Base-by-base conservation (phyloP, 192 early-diverging fungal genomes). In the Lobosporangium transversale region DNA sequence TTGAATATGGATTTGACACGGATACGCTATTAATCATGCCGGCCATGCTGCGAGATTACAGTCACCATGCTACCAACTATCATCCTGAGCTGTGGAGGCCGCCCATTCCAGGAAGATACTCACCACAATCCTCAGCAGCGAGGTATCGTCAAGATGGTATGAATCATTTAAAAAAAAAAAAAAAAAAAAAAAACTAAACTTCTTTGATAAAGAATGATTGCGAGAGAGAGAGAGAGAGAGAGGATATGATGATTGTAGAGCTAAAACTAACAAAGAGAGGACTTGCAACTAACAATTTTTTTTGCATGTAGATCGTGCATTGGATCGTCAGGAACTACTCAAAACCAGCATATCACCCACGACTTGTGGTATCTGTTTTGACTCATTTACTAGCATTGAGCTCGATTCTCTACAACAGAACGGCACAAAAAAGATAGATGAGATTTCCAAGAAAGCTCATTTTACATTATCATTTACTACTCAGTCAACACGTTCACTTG, bases 291-390 rank as follows among this genome's bases (percentile, higher is more conserved):
- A n/a, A n/a, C n/a, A n/a, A n/a, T 32, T 56, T 32, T 36, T n/a
- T 18, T 4, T 30, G 11, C 2, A 17, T 35, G 12, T 58, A 76
- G 73, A 76, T 47, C 73, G 73, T 9, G 40, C 62, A 23, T n/a
- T 76, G 47, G 73, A 76, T 44, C 42, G 73, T 6, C 43, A 58
- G n/a, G 73, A 76, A n/a, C 11, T 76, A 44, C 53, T 76, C 6
- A 66, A 76, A 59, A 76, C 52, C 21, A 76, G 52, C 14, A 67
- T 76, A 2, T 33, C 73, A 33, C 58, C 73, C 18, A 76, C 73
- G 21, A 76, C 73, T 3, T 76, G 73, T 23, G 73, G 73, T 15
- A 76, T 76, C 11, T 76, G 73, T 26, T 76, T 76, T n/a, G 73
- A 76, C 35, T 49, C 64, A 1, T 76, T 76, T 32, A 62, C 59